These are phyloP conservation scores for Ballota nigra DNA, from an alignment of 257 asterid species.

Conservation along the genomic window DNA sequence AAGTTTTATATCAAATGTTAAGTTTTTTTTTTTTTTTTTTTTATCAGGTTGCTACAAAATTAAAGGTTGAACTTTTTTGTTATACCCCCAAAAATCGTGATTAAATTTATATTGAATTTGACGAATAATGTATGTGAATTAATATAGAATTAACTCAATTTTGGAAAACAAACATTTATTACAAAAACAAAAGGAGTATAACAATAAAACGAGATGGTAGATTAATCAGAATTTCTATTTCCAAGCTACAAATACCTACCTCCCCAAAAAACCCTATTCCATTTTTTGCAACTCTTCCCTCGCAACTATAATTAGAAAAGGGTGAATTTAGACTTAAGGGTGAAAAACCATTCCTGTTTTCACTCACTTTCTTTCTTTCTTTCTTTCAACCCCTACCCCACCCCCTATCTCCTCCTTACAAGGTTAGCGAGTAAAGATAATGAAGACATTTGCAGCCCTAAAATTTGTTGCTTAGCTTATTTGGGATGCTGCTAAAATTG, in stretches of 20 bases:
- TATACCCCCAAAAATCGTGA: too few relatives aligned
- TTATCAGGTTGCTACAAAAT: too few relatives aligned
- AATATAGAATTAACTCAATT: too few relatives aligned
- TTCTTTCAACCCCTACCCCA: neutral
- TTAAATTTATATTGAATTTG: too few relatives aligned
- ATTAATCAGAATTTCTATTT: neutral
- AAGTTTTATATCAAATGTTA: too few relatives aligned
- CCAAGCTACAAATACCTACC: conserved; percentile 45
- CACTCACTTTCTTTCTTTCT: conserved; percentile 27
- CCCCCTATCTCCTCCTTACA: conserved; percentile 29
- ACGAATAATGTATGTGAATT: too few relatives aligned
- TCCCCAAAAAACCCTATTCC: conserved; percentile 45
- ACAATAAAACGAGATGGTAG: neutral
- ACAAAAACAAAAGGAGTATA: too few relatives aligned
- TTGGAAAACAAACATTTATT: too few relatives aligned
- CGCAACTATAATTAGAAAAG: conserved; percentile 27
- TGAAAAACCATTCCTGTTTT: conserved; percentile 27
- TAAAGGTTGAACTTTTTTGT: too few relatives aligned
- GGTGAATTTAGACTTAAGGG: conserved; percentile 21
- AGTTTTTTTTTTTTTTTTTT: too few relatives aligned
- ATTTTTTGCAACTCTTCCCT: conserved; percentile 65
- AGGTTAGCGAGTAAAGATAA: conserved; percentile 31
- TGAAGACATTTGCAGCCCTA: too few relatives aligned
- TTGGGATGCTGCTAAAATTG: too few relatives aligned
- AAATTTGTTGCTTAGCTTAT: conserved; percentile 37